Percentiles rank a stretch among this genome's conserved stretches.
Conservation (phyloP, 2,329 filamentous ascomycete genomes). For the Fusarium avenaceum region DNA sequence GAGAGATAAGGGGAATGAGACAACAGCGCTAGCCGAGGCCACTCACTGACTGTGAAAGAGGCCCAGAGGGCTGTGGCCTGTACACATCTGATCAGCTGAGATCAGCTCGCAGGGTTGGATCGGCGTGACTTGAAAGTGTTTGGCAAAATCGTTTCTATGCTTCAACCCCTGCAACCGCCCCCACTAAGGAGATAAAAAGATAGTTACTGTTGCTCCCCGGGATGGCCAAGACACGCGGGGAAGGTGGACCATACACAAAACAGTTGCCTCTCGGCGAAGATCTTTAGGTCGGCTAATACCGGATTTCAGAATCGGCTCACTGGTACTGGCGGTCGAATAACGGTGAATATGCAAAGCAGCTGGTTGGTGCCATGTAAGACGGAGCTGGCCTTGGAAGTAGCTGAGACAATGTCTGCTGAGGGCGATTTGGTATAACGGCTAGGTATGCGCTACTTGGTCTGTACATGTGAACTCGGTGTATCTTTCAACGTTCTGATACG, state of each 20-base stretch:
- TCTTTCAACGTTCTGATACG: not conserved
- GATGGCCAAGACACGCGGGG: not conserved
- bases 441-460: not conserved
- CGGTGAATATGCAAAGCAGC: too few relatives aligned
- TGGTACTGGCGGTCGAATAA: not conserved
- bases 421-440: not conserved
- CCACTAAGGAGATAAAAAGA: too few relatives aligned
- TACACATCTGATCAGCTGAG: not conserved
- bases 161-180: too few relatives aligned
- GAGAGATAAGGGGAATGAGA: not conserved
- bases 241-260: not conserved
- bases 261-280: not conserved
- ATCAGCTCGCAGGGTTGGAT: not conserved
- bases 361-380: not conserved
- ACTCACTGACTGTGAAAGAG: not conserved
- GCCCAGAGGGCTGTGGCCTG: not conserved
- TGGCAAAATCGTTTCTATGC: too few relatives aligned
- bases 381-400: not conserved
- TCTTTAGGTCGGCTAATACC: not conserved
- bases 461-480: not conserved
- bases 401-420: not conserved
- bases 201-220: too few relatives aligned
- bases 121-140: too few relatives aligned
- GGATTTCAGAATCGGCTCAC: not conserved
- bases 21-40: not conserved